Evolutionary conservation across 768 basidiomycete genomes (phyloP).

Genomic region (Suillus placidus): DNA sequence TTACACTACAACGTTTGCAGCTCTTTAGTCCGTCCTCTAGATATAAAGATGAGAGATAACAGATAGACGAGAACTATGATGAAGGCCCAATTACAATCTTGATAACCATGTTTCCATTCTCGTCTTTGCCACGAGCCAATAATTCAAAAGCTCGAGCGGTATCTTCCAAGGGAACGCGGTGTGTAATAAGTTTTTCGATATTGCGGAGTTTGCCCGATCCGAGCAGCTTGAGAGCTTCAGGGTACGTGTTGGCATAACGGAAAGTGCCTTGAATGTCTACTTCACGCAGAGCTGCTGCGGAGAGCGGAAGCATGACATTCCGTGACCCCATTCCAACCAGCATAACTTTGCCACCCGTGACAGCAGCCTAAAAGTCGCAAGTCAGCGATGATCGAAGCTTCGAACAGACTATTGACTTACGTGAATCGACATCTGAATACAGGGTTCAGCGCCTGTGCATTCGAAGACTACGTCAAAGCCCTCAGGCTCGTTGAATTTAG

Average conservation of each 20-base stretch:
- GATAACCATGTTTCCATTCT: conserved; percentile 78
- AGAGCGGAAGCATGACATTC: conserved; percentile 80
- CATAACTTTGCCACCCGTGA: conserved; percentile 86
- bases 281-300: conserved; percentile 81
- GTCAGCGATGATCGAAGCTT: conserved; percentile 18
- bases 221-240: conserved; percentile 79
- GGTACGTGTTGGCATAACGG: conserved; percentile 89
- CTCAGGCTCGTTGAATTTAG: conserved; percentile 59
- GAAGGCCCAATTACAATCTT: conserved; percentile 80
- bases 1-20: conserved; percentile 11
- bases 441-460: conserved; percentile 91
- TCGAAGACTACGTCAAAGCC: conserved; percentile 95
- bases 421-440: conserved; percentile 88
- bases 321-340: conserved; percentile 96
- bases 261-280: conserved; percentile 93
- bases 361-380: conserved; percentile 60
- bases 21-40: conserved; percentile 14
- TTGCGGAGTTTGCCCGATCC: conserved; percentile 63
- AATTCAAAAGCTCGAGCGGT: conserved; percentile 81
- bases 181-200: conserved; percentile 77
- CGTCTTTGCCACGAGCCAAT: conserved; percentile 75
- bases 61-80: conserved; percentile 8
- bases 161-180: conserved; percentile 67
- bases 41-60: conserved; percentile 3
- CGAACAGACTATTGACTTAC: conserved; percentile 51